Evolutionary conservation across 1,284 basidiomycete genomes (phyloP).

Genomic region (Chiua sp.): DNA sequence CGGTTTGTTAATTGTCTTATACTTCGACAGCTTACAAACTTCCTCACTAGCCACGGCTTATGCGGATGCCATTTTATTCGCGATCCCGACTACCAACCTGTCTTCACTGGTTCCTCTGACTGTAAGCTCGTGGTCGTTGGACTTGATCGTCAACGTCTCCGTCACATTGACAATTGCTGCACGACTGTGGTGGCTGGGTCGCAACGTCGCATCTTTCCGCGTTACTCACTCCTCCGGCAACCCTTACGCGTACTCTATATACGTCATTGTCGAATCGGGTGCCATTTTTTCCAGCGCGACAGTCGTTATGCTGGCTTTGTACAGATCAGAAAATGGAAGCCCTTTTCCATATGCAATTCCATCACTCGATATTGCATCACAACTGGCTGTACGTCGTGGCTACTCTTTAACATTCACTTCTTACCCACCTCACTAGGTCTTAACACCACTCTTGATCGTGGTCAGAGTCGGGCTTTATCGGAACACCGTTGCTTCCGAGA

Average conservation of each 20-base stretch:
- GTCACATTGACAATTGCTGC: constrained; percentile 23
- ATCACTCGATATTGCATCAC: constrained; percentile 20
- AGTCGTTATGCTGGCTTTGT: constrained; percentile 19
- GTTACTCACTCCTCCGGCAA: constrained; percentile 7
- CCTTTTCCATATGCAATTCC: constrained; percentile 21
- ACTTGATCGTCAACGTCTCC: constrained; percentile 16
- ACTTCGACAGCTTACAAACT: constrained; percentile 1
- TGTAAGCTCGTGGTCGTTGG: constrained; percentile 19
- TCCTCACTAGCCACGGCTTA: constrained; percentile 12
- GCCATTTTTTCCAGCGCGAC: constrained; percentile 21
- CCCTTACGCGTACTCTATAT: constrained; percentile 19
- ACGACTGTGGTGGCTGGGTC: constrained; percentile 22
- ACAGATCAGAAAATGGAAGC: constrained; percentile 11
- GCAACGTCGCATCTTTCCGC: constrained; percentile 11
- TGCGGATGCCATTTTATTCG: constrained; percentile 16
- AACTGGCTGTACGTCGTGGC: constrained; percentile 16
- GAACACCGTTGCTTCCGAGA: background rate
- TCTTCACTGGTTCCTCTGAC: constrained; percentile 12
- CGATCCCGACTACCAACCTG: constrained; percentile 14
- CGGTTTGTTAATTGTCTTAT: constrained; percentile 4
- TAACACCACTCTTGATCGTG: constrained; percentile 23
- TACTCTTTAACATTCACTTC: background rate
- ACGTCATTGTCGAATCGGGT: constrained; percentile 21
- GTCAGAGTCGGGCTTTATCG: constrained; percentile 18
- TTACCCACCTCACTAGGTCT: constrained; percentile 4